Evolutionary conservation across 768 basidiomycete genomes (phyloP).

Genomic region (Exidia glandulosa): DNA sequence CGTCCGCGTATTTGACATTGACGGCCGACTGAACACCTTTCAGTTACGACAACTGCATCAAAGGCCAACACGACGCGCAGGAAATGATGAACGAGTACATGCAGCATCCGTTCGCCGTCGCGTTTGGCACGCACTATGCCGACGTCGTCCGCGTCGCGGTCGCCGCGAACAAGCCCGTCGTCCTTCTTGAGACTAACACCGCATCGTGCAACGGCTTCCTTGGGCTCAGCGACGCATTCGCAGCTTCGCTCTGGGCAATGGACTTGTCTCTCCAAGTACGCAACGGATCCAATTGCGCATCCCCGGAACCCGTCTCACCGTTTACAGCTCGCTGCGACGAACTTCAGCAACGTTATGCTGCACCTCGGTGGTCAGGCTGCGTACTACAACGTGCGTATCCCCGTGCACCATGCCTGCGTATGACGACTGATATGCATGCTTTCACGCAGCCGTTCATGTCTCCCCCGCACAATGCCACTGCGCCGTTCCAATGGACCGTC

Average conservation of each 20-base stretch:
- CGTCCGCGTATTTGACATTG: too few relatives aligned
- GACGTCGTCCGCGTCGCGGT: slow-evolving; percentile 23
- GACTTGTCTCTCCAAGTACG: slow-evolving; percentile 39
- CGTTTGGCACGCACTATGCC: slow-evolving; percentile 28
- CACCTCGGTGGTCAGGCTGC: slow-evolving; percentile 39
- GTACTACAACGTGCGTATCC: slow-evolving; percentile 39
- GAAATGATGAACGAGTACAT: slow-evolving; percentile 13
- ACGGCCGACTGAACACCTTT: too few relatives aligned
- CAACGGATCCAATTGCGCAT: neutral
- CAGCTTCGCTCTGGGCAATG: slow-evolving; percentile 38
- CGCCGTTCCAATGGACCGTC: slow-evolving; percentile 58
- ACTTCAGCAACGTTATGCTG: slow-evolving; percentile 36
- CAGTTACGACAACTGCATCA: slow-evolving; percentile 26
- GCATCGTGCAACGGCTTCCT: slow-evolving; percentile 44
- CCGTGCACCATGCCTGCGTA: neutral
- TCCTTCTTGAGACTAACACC: slow-evolving; percentile 46
- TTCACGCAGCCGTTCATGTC: slow-evolving; percentile 28
- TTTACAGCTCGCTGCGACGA: slow-evolving; percentile 36
- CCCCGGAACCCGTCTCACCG: slow-evolving; percentile 14
- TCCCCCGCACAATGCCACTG: slow-evolving; percentile 42
- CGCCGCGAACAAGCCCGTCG: slow-evolving; percentile 25
- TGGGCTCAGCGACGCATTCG: slow-evolving; percentile 41
- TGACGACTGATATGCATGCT: neutral
- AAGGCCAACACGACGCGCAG: slow-evolving; percentile 17
- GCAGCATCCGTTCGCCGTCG: slow-evolving; percentile 39